A percentile compares a stretch with the other conserved stretches of the same genome.
Evolutionary conservation across 176 grass and related monocot species (phyloP).

Genomic region (Triticum dicoccoides): DNA sequence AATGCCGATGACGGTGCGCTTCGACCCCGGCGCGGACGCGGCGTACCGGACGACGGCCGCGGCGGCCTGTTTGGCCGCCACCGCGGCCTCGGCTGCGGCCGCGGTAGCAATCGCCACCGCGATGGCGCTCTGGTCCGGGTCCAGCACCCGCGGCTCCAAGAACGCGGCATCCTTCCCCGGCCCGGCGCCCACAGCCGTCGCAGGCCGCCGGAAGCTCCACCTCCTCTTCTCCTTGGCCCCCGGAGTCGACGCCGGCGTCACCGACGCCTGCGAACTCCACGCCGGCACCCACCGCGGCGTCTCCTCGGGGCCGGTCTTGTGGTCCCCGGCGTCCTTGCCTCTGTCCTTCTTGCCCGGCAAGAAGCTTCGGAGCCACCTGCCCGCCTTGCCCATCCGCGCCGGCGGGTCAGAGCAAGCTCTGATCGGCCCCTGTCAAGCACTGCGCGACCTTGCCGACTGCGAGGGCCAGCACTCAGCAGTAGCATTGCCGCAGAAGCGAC

Average conservation of each 20-base stretch:
- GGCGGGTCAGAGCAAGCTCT: not conserved
- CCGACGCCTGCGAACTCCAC: not conserved
- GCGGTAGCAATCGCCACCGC: constrained; percentile 61
- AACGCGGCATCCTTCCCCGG: constrained; percentile 39
- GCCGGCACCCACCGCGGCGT: not conserved
- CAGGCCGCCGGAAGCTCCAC: constrained; percentile 79
- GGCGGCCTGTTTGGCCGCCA: constrained; percentile 45
- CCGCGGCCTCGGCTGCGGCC: constrained; percentile 43
- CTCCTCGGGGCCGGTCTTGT: not conserved
- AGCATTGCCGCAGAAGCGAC: not conserved
- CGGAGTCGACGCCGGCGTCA: constrained; percentile 39
- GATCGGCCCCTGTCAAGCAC: not conserved
- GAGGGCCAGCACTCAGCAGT: not conserved
- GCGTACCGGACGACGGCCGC: constrained; percentile 51
- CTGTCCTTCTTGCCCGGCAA: constrained; percentile 50
- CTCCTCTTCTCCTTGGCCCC: constrained; percentile 58
- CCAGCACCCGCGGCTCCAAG: constrained; percentile 33
- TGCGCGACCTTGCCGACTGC: not conserved
- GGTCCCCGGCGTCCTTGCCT: constrained; percentile 9
- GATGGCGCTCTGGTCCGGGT: constrained; percentile 52
- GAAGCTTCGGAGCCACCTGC: constrained; percentile 73
- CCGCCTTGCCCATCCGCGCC: constrained; percentile 63
- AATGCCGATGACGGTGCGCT: constrained; percentile 42
- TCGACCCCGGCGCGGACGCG: constrained; percentile 30
- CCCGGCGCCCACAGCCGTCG: constrained; percentile 2